phyloP scores from a whole-genome alignment of 192 early-diverging fungal species.

The Pilaira anomala region DNA sequence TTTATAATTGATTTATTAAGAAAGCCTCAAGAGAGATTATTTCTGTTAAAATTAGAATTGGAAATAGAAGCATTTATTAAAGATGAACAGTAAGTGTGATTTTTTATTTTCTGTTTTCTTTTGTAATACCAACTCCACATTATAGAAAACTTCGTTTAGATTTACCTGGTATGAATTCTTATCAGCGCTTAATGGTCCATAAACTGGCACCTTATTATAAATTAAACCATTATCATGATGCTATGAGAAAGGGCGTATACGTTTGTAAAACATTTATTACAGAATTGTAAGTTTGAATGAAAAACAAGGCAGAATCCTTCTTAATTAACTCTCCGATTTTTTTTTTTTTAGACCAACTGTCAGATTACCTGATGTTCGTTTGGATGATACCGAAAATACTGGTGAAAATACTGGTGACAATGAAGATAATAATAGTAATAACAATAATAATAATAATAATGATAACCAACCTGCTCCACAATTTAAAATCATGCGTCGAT shows the following conservation, averaged over 20 bases:
- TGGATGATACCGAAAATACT: constrained; percentile 43
- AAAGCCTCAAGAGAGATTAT: constrained; percentile 62
- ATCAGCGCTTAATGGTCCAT: constrained; percentile 73
- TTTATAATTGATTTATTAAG: constrained; percentile 59
- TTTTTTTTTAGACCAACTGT: constrained; percentile 33
- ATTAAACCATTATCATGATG: constrained; percentile 59
- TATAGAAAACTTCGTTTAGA: constrained; percentile 53
- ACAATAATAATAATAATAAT: background rate
- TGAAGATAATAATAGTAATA: background rate
- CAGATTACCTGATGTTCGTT: constrained; percentile 48
- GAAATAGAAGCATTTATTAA: constrained; percentile 61
- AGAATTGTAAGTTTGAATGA: constrained; percentile 46
- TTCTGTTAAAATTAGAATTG: constrained; percentile 65
- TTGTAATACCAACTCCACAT: too few relatives aligned
- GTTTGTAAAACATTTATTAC: constrained; percentile 55
- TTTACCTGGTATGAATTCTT: constrained; percentile 68
- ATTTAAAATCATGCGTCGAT: constrained; percentile 49
- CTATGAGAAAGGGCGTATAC: constrained; percentile 47
- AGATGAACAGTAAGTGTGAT: constrained; percentile 46
- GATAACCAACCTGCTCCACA: constrained; percentile 12
- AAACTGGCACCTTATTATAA: constrained; percentile 67
- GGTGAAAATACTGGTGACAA: constrained; percentile 14
- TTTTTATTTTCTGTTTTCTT: too few relatives aligned
- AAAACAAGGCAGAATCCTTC: background rate
- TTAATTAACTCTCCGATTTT: background rate